phyloP scores from a whole-genome alignment of 2,329 filamentous ascomycete genomes.

The Cercospora canescens region DNA sequence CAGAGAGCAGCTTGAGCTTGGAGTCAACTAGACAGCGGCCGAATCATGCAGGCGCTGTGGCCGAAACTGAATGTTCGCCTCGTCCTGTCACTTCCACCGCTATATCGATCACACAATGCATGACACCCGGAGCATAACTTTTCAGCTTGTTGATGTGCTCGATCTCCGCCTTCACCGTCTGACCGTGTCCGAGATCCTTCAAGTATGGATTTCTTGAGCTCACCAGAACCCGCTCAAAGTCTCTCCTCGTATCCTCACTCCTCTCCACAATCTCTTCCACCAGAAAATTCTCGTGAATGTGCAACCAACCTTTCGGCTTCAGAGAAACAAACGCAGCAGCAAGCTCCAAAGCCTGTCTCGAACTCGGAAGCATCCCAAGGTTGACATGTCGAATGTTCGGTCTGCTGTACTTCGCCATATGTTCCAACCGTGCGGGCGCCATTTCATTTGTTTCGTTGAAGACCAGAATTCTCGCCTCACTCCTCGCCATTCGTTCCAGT shows the following conservation, averaged over 20 bases:
- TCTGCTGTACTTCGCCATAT: not conserved
- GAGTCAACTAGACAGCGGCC: no score
- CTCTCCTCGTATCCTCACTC: slow-evolving; percentile 42
- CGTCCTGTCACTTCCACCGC: slow-evolving; percentile 1
- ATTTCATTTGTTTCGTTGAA: slow-evolving; percentile 44
- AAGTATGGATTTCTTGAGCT: slow-evolving; percentile 8
- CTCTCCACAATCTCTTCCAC: slow-evolving; percentile 48
- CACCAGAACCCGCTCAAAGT: slow-evolving; percentile 25
- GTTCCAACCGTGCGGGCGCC: slow-evolving; percentile 33
- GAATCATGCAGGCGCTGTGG: no score
- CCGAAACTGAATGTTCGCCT: no score
- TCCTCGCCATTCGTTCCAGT: slow-evolving; percentile 2
- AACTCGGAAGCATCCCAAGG: slow-evolving; percentile 58
- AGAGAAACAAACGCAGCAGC: slow-evolving; percentile 52
- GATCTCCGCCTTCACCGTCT: slow-evolving; percentile 24
- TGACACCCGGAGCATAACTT: slow-evolving; percentile 61
- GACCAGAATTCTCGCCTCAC: slow-evolving; percentile 35
- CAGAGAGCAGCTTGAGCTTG: no score
- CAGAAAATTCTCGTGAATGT: slow-evolving; percentile 62
- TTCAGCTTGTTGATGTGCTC: slow-evolving; percentile 56
- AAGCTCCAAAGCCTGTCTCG: slow-evolving; percentile 49
- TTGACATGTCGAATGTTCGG: slow-evolving; percentile 58
- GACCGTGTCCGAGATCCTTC: slow-evolving; percentile 5
- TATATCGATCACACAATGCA: slow-evolving; percentile 63
- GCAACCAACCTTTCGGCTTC: slow-evolving; percentile 54